Evolutionary conservation across 2,329 filamentous ascomycete genomes (phyloP).

Genomic region (Epichloe amarillans): DNA sequence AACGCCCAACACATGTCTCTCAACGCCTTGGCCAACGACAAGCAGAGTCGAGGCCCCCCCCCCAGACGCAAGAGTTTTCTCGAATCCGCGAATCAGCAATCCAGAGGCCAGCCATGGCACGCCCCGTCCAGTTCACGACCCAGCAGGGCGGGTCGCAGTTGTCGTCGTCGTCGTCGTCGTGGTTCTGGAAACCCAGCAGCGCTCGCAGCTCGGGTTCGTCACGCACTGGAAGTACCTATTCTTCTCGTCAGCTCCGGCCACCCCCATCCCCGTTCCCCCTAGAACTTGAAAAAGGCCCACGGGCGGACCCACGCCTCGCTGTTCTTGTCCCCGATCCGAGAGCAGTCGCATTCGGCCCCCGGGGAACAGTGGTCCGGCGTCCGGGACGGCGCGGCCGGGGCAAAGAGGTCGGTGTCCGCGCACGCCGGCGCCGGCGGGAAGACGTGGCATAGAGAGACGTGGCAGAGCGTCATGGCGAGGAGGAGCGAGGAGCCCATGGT

Average conservation of each 20-base stretch:
- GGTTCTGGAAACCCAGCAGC: slow-evolving; percentile 7
- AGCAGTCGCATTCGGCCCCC: slow-evolving; percentile 18
- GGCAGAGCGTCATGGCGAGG: too few relatives aligned
- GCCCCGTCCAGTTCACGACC: too few relatives aligned
- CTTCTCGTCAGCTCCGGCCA: too few relatives aligned
- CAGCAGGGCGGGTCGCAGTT: too few relatives aligned
- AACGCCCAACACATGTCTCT: too few relatives aligned
- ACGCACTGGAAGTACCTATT: slow-evolving; percentile 22
- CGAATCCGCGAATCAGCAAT: too few relatives aligned
- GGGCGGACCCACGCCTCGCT: slow-evolving; percentile 15
- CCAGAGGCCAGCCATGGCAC: too few relatives aligned
- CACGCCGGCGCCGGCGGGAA: neutral
- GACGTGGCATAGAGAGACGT: neutral
- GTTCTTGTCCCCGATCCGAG: slow-evolving; percentile 14
- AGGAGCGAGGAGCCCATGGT: too few relatives aligned
- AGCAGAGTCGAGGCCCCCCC: too few relatives aligned
- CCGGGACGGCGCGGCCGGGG: too few relatives aligned
- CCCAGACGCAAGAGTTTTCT: too few relatives aligned
- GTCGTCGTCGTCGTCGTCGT: neutral
- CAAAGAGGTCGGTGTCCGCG: neutral
- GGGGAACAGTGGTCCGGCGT: slow-evolving; percentile 8
- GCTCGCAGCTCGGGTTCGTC: slow-evolving; percentile 19
- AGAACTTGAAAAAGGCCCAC: neutral
- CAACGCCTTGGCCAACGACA: too few relatives aligned
- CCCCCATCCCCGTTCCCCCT: neutral